Evolutionary conservation across 139 green algal species (phyloP).

Genomic region (Zygnema cylindricum): DNA sequence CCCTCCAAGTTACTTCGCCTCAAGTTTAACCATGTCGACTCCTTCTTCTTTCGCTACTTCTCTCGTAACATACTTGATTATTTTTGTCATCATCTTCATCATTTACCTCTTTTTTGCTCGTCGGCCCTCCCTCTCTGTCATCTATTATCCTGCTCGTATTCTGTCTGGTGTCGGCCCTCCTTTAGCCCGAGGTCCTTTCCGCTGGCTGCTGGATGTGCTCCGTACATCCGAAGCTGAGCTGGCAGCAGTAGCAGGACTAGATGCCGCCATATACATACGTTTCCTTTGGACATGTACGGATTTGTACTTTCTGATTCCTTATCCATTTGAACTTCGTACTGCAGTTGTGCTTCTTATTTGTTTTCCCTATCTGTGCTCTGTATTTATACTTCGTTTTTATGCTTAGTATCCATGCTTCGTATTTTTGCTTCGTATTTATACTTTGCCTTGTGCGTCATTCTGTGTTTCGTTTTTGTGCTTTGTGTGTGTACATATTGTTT

Average conservation of each 20-base stretch:
- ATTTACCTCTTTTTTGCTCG: conserved; percentile 25
- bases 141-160: conserved; percentile 33
- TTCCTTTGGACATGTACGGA: not conserved
- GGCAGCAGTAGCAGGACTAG: not conserved
- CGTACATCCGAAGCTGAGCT: conserved; percentile 23
- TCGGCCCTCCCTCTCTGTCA: conserved; percentile 12
- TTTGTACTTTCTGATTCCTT: not conserved
- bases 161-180: conserved; percentile 3
- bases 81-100: conserved; percentile 15
- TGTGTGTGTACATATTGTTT: not conserved
- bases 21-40: conserved; percentile 26
- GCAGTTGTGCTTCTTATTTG: too few species aligned
- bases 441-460: too few species aligned
- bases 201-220: not conserved
- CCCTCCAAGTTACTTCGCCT: too few species aligned
- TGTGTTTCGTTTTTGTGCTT: not conserved
- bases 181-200: not conserved
- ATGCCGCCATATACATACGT: conserved; percentile 22
- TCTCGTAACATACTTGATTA: conserved; percentile 6
- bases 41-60: conserved; percentile 23
- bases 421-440: too few species aligned
- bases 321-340: not conserved
- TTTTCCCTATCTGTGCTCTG: too few species aligned
- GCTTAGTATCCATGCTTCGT: too few species aligned
- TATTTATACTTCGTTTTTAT: too few species aligned